These are phyloP conservation scores for Colletotrichum filicis DNA, from an alignment of 2,329 filamentous ascomycete species.

Conservation along the genomic window DNA sequence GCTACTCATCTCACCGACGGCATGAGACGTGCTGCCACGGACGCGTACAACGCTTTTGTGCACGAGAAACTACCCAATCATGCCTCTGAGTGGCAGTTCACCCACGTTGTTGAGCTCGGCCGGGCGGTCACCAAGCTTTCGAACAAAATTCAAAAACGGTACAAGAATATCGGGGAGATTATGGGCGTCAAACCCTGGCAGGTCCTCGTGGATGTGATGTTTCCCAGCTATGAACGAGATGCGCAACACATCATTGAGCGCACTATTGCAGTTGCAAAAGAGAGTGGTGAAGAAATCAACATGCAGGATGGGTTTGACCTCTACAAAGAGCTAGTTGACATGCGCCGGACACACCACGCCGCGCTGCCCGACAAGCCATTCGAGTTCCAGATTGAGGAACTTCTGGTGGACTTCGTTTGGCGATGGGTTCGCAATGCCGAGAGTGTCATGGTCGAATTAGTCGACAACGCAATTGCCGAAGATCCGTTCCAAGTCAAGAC, in stretches of 20 bases:
- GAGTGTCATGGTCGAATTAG: constrained; percentile 80
- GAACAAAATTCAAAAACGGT: constrained; percentile 91
- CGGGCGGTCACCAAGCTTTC: constrained; percentile 87
- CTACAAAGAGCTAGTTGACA: constrained; percentile 88
- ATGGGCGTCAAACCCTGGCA: constrained; percentile 76
- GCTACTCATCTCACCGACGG: constrained; percentile 77
- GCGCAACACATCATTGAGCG: constrained; percentile 84
- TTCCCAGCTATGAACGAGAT: constrained; percentile 92
- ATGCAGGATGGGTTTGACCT: constrained; percentile 94
- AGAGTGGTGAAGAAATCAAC: constrained; percentile 78
- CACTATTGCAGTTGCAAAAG: constrained; percentile 79
- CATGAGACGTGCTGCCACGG: constrained; percentile 77
- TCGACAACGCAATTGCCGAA: constrained; percentile 90
- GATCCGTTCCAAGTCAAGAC: constrained; percentile 85
- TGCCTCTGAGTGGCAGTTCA: constrained; percentile 89
- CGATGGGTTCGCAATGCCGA: constrained; percentile 90
- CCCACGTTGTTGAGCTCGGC: constrained; percentile 88
- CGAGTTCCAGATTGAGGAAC: constrained; percentile 85
- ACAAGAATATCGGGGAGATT: constrained; percentile 86
- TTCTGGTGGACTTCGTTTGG: constrained; percentile 94
- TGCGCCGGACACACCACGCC: constrained; percentile 82
- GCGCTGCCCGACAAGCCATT: constrained; percentile 80
- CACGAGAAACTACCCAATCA: constrained; percentile 83
- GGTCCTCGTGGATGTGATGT: constrained; percentile 83
- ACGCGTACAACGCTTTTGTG: constrained; percentile 84